Evolutionary conservation across 2,329 filamentous ascomycete genomes (phyloP), one percentile per base, ranked within the genome.

Genomic region (Colletotrichum euphorbiae): DNA sequence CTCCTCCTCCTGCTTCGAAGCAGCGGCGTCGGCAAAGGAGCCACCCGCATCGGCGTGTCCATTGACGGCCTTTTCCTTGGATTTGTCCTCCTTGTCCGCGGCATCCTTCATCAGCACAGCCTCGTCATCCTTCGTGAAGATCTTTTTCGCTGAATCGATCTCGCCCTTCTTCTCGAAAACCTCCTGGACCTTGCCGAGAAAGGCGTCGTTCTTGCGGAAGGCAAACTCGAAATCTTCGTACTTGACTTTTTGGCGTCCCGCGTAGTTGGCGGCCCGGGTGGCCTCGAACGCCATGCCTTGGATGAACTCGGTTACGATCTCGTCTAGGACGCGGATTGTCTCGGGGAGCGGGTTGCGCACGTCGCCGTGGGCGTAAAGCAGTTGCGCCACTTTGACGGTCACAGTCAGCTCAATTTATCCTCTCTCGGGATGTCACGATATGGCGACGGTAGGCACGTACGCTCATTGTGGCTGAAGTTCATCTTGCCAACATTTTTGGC

Each of bases 201-300:
- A 97, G 67, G 88, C 84, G 8, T 92, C 90, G 75, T 98, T 97
- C 71, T 92, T 89, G 36, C 96, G 89, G 73, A 98, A 88, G 43
- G 94, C 93, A 80, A 97, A 99, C 76, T 97, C 94, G 82, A 99
- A 97, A 80, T 99, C 96, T 75, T 98, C 95, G 75, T 97, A 93
- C 79, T 99, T 99, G 81, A 99, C 94, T 82, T 99, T 99, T 75
- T 97, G 93, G 2, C 96, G 92, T 0, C 94, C 91, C 2, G 92
- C 90, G 79, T 97, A 93, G 78, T 93, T 90, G 0, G 96, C 96
- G 60, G 91, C 90, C 50, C 93, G 89, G 4, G 94, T 93, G 4
- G 96, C 95, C 76, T 93, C 91, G 82, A 97, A 96, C 80, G 93
- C 95, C 62, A 96, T 90, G 78, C 96, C 93, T 77, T 97, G 93